phyloP scores from a whole-genome alignment of 306 rosid species.

The Biancaea sappan region DNA sequence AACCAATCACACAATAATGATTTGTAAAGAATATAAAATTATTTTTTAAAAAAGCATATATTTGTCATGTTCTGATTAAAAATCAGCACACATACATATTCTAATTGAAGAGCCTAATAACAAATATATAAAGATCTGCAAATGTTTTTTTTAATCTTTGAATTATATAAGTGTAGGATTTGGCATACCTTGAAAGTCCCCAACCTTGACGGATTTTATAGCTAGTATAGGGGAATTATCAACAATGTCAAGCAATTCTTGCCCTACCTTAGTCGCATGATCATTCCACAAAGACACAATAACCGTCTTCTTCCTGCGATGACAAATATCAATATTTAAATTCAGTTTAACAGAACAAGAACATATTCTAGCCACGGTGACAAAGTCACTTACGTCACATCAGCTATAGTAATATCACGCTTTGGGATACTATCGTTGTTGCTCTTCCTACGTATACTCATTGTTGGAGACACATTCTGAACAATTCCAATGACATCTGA shows the following conservation, averaged over 20 bases:
- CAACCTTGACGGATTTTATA: slow-evolving; percentile 78
- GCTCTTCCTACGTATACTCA: slow-evolving; percentile 83
- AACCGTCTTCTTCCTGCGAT: slow-evolving; percentile 77
- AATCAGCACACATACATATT: too few relatives aligned
- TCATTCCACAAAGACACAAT: slow-evolving; percentile 92
- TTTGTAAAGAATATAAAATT: too few relatives aligned
- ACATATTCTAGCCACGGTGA: neutral
- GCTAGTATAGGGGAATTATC: slow-evolving; percentile 76
- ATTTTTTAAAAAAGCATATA: too few relatives aligned
- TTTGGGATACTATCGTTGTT: slow-evolving; percentile 77
- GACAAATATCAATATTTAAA: neutral
- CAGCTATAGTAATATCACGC: slow-evolving; percentile 94
- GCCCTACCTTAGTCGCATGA: slow-evolving; percentile 75
- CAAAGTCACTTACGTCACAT: slow-evolving; percentile 62
- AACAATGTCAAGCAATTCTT: slow-evolving; percentile 65
- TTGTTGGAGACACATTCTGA: slow-evolving; percentile 76
- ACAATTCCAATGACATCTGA: slow-evolving; percentile 89
- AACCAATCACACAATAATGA: too few relatives aligned
- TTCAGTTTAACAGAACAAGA: neutral
- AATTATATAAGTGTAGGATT: neutral
- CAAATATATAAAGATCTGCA: too few relatives aligned
- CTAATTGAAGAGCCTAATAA: too few relatives aligned
- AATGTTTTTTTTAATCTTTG: too few relatives aligned
- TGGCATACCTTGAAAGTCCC: slow-evolving; percentile 82
- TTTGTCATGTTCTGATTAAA: too few relatives aligned